phyloP scores from a whole-genome alignment of 441 rosid species.

The Bocquillonia castaneifolia region DNA sequence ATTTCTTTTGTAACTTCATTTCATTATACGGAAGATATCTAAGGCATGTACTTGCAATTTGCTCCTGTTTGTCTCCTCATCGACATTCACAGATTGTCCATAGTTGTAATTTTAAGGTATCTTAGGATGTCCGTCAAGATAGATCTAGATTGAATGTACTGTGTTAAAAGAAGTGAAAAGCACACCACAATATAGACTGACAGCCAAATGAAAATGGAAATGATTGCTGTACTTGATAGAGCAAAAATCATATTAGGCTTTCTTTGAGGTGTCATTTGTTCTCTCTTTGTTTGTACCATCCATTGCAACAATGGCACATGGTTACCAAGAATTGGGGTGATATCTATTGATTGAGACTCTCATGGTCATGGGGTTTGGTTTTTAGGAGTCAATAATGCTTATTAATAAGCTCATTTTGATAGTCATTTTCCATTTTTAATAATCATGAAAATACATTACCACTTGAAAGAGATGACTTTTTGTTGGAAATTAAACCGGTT shows the following conservation, averaged over 20 bases:
- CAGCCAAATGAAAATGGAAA: background rate
- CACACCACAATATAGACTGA: too few relatives aligned
- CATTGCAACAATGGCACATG: background rate
- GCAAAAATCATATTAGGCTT: background rate
- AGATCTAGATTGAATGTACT: too few relatives aligned
- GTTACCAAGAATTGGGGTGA: background rate
- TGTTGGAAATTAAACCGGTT: background rate
- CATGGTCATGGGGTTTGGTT: background rate
- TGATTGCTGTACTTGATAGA: background rate
- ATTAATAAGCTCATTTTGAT: background rate
- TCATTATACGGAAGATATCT: background rate
- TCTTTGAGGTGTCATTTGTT: background rate
- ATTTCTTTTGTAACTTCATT: background rate
- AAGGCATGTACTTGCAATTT: background rate
- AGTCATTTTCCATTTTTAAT: background rate
- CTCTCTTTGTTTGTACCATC: background rate
- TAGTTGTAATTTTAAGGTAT: slow-evolving; percentile 3
- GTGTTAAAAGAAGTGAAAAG: too few relatives aligned
- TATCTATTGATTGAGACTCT: background rate
- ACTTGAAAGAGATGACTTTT: background rate
- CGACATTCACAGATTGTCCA: background rate
- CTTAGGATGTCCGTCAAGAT: too few relatives aligned
- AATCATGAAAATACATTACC: background rate
- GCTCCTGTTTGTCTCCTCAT: background rate
- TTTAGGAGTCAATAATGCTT: background rate